Evolutionary conservation across 768 basidiomycete species (phyloP), one percentile per base, ranked within the genome.

Genomic region (Lactifluus pinguis): DNA sequence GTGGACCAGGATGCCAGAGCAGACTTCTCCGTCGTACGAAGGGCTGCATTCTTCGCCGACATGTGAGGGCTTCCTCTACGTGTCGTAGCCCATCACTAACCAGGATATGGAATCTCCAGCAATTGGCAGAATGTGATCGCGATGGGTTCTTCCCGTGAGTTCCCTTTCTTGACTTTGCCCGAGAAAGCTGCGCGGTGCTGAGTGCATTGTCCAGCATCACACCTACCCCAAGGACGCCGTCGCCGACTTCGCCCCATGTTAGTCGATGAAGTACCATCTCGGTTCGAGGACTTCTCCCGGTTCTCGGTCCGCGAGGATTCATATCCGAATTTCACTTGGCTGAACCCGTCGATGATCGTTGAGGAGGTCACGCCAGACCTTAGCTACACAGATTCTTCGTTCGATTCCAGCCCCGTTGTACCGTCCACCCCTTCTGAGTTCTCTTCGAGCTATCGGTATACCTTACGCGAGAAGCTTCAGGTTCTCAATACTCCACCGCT

Each of bases 21-120:
- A 29, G 47, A 58, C 25, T 53, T 62, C 32, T 58, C 56, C 21
- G 14, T 42, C 45, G 32, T 62, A 19, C 56, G 50, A 30, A 8
- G 56, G 8, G 51, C 50, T 19, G 14, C 56, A 42, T 58, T 62
- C 39, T 62, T 62, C 34, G 51, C 61, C 21, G 56, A 62, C 6
- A 36, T 57, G 61, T 62, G 56, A 53, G 56, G 15, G n/a, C 9
- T 8, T 17, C 6, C 21, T 10, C 10, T 30, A 48, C 4, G 1
- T 6, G 2, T 17, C 11, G 6, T 10, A 21, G 13, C 10, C 1
- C 5, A 6, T 25, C 41, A 39, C 47, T 62, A 17, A 61, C 4
- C 36, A n/a, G 10, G 7, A 19, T 1, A 5, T 15, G 11, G n/a
- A 47, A 41, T 11, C 0, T 6, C 38, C 45, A 62, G 61, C 15